Percentiles rank a stretch among this genome's conserved stretches.
Evolutionary conservation across 257 asterid species (phyloP).

Genomic region (Plantago major): DNA sequence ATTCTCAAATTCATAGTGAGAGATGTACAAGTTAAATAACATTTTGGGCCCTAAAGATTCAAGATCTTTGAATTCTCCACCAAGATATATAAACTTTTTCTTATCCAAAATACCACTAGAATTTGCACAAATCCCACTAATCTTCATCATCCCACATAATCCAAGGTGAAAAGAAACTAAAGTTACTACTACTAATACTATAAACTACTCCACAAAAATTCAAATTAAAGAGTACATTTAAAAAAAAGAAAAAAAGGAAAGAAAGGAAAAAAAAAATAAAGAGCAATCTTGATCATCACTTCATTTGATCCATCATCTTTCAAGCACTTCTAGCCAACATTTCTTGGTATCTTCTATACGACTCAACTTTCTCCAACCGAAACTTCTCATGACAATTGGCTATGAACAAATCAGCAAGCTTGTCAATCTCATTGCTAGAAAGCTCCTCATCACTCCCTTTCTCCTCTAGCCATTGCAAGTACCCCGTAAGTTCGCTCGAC

Average conservation of each 20-base stretch:
- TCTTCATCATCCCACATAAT: conserved; percentile 17
- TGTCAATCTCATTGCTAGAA: conserved; percentile 52
- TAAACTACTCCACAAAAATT: neutral
- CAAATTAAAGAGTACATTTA: conserved; percentile 6
- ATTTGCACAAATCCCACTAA: conserved; percentile 40
- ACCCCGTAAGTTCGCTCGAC: conserved; percentile 40
- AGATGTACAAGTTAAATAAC: conserved; percentile 1
- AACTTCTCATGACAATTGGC: conserved; percentile 78
- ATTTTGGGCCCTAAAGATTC: conserved; percentile 16
- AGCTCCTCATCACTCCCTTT: conserved; percentile 27
- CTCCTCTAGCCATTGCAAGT: conserved; percentile 83
- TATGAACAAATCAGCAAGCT: conserved; percentile 81
- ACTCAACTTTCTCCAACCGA: conserved; percentile 78
- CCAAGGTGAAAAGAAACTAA: conserved; percentile 7
- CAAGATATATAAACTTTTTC: conserved; percentile 1
- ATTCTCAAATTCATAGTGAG: too few species aligned
- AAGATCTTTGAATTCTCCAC: conserved; percentile 11
- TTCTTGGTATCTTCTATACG: conserved; percentile 76
- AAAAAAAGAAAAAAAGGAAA: conserved; percentile 5
- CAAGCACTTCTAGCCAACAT: conserved; percentile 88
- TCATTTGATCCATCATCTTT: neutral
- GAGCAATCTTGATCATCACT: neutral
- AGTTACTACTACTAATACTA: neutral
- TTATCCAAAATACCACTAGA: conserved; percentile 24
- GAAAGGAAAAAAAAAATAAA: neutral